A percentile compares a stretch with the other conserved stretches of the same genome.
Evolutionary conservation across 495 filamentous ascomycete species (phyloP).

Genomic region (Hypoxylon trugodes): DNA sequence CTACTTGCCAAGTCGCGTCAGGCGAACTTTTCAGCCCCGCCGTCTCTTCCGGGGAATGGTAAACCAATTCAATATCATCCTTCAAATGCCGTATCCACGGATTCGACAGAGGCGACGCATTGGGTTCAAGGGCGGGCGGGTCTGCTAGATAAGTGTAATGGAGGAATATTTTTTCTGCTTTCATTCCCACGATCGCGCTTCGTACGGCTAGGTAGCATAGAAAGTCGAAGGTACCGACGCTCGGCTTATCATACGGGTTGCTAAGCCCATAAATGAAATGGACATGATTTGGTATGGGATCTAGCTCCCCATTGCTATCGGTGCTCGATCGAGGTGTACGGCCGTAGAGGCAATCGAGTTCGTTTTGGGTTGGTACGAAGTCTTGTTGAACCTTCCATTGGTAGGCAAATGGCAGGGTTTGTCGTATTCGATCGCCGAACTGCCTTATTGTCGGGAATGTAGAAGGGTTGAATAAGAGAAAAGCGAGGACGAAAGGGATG

Average conservation of each 20-base stretch:
- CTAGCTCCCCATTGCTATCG: constrained; percentile 20
- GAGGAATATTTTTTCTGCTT: constrained; percentile 52
- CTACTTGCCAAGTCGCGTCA: constrained; percentile 48
- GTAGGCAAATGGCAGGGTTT: constrained; percentile 52
- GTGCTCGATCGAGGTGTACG: constrained; percentile 27
- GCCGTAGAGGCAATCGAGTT: constrained; percentile 52
- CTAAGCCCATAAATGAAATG: constrained; percentile 57
- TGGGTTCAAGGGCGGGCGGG: constrained; percentile 47
- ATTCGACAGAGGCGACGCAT: constrained; percentile 50
- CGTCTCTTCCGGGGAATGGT: constrained; percentile 50
- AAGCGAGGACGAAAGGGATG: constrained; percentile 35
- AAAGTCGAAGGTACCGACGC: constrained; percentile 53
- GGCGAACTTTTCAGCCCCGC: constrained; percentile 39
- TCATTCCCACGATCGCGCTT: constrained; percentile 53
- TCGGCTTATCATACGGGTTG: constrained; percentile 48
- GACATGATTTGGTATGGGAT: constrained; percentile 57
- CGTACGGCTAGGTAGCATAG: constrained; percentile 56
- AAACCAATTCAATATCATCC: constrained; percentile 51
- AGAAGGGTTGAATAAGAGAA: constrained; percentile 39
- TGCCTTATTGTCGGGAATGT: constrained; percentile 43
- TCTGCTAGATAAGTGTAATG: constrained; percentile 56
- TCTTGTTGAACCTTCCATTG: constrained; percentile 52
- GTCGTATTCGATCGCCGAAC: constrained; percentile 48
- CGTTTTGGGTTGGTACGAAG: constrained; percentile 46
- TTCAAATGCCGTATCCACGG: constrained; percentile 52